These are phyloP conservation scores for Orbilia blumenaviensis DNA, from an alignment of 2,329 filamentous ascomycete genomes.

Conservation along the genomic window DNA sequence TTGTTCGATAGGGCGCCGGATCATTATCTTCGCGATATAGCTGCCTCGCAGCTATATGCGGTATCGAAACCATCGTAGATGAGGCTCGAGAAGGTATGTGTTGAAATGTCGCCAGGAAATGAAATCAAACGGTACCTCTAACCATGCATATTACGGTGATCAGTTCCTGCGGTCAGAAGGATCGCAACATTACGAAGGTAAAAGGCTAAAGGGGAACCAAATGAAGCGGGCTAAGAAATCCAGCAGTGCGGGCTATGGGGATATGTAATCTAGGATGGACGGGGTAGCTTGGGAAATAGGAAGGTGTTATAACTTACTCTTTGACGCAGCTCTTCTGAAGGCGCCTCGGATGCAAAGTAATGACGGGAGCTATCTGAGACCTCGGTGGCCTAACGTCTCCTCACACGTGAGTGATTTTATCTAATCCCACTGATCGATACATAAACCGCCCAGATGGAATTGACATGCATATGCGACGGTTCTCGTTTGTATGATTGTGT, in stretches of 20 bases:
- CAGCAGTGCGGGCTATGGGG: constrained; percentile 38
- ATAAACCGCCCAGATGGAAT: constrained; percentile 5
- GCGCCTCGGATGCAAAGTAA: constrained; percentile 10
- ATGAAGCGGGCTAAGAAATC: constrained; percentile 10
- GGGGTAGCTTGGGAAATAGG: constrained; percentile 31
- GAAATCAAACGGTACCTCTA: background rate
- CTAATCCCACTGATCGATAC: background rate
- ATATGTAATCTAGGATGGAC: constrained; percentile 39
- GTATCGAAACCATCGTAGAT: constrained; percentile 39
- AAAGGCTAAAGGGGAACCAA: constrained; percentile 26
- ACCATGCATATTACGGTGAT: constrained; percentile 29
- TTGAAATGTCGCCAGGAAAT: constrained; percentile 25
- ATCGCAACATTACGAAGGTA: constrained; percentile 21
- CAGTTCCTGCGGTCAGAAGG: constrained; percentile 34
- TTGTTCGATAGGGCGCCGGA: constrained; percentile 42
- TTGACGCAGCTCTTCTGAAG: constrained; percentile 23
- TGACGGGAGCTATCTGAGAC: constrained; percentile 26
- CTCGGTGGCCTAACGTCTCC: constrained; percentile 45
- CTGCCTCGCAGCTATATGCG: constrained; percentile 49
- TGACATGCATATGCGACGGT: constrained; percentile 13
- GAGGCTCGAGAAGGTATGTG: constrained; percentile 37
- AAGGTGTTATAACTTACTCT: constrained; percentile 36
- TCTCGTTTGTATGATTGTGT: background rate
- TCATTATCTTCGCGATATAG: constrained; percentile 39
- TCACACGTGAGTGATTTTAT: constrained; percentile 51